A percentile compares a stretch with the other conserved stretches of the same genome.
Evolutionary conservation across 108 stramenopile species (phyloP).

Genomic region (Seminavis robusta): DNA sequence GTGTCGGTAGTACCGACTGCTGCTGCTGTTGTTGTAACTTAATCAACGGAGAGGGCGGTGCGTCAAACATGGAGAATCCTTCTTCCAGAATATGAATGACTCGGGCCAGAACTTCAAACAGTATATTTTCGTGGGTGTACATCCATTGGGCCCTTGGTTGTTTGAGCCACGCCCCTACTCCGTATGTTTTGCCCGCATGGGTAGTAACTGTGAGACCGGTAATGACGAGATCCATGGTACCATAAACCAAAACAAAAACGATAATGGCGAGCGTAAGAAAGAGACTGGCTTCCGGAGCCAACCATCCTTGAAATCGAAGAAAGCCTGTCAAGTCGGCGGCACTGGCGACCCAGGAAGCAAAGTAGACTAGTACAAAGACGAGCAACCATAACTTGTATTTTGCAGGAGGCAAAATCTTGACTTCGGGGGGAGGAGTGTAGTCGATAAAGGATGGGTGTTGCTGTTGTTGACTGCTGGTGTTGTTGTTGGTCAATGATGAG

Average conservation of each 20-base stretch:
- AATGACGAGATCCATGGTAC: constrained; percentile 10
- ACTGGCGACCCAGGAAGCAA: constrained; percentile 6
- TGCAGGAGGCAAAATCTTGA: constrained; percentile 5
- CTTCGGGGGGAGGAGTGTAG: constrained; percentile 7
- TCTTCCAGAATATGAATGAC: constrained; percentile 14
- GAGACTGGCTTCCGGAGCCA: constrained; percentile 7
- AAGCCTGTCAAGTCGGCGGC: background rate
- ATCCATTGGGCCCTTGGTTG: constrained; percentile 6
- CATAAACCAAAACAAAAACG: constrained; percentile 12
- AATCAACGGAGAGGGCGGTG: background rate
- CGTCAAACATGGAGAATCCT: constrained; percentile 19
- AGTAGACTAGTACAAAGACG: constrained; percentile 9
- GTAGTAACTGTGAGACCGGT: background rate
- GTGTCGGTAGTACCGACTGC: background rate
- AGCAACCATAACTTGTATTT: constrained; percentile 23
- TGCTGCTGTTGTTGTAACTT: background rate
- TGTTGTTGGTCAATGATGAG: no score
- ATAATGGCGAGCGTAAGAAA: constrained; percentile 14
- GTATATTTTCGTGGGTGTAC: constrained; percentile 2
- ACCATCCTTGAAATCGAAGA: background rate
- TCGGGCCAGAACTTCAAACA: background rate
- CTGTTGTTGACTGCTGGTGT: constrained; percentile 4
- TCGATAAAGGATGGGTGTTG: constrained; percentile 10
- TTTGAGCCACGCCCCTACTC: constrained; percentile 20
- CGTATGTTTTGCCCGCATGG: constrained; percentile 11